phyloP scores from a whole-genome alignment of 176 grass and related monocot species.

The Zea luxurians region DNA sequence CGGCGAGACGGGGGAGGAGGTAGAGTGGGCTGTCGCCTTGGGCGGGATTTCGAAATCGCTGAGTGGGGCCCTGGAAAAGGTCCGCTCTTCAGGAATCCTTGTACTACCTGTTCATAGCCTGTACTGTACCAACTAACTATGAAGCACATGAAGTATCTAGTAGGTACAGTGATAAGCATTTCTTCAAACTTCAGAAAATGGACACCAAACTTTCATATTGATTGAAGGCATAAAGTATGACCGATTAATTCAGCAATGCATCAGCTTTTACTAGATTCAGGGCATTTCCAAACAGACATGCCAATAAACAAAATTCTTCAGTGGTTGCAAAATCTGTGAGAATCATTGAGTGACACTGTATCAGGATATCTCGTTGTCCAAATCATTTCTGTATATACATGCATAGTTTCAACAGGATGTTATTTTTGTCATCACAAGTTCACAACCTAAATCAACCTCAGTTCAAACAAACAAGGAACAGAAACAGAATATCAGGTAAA shows the following conservation, averaged over 20 bases:
- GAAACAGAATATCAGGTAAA: background rate
- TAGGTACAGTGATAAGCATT: background rate
- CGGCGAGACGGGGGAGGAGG: too few relatives aligned
- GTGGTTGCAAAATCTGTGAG: background rate
- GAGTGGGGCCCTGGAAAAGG: too few relatives aligned
- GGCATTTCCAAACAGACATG: slow-evolving; percentile 8
- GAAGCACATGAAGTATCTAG: slow-evolving; percentile 18
- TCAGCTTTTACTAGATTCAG: slow-evolving; percentile 9
- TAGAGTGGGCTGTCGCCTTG: too few relatives aligned
- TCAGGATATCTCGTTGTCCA: background rate
- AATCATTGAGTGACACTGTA: background rate
- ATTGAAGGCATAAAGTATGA: background rate
- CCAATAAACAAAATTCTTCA: slow-evolving; percentile 5
- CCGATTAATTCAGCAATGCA: background rate
- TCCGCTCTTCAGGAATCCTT: too few relatives aligned
- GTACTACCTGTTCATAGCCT: background rate
- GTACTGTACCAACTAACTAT: background rate
- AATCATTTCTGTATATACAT: background rate
- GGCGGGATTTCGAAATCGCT: too few relatives aligned
- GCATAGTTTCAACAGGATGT: background rate
- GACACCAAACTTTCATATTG: background rate
- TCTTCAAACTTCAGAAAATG: background rate
- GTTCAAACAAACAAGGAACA: slow-evolving; percentile 19
- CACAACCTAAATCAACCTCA: slow-evolving; percentile 19
- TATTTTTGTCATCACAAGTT: background rate